Evolutionary conservation across 768 basidiomycete genomes (phyloP).

Genomic region (Leucocoprinus sp.): DNA sequence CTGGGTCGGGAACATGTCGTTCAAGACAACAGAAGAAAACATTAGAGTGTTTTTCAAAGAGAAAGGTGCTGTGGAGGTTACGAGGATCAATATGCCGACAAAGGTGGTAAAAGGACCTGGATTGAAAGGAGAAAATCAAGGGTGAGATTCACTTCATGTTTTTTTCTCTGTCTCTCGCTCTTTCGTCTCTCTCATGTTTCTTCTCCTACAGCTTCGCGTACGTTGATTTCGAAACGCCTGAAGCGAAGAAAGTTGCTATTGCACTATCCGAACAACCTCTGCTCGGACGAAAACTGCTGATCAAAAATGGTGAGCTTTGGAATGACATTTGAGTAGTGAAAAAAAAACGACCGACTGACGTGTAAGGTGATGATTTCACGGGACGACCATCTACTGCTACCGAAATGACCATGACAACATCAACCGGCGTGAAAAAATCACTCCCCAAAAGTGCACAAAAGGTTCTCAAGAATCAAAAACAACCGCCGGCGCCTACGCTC

Average conservation of each 20-base stretch:
- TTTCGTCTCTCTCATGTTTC: not conserved
- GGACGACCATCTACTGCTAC: too few relatives aligned
- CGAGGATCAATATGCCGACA: slow-evolving; percentile 80
- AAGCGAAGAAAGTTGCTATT: slow-evolving; percentile 70
- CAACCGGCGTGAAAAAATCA: slow-evolving; percentile 25
- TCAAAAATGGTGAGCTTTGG: slow-evolving; percentile 75
- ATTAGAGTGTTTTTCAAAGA: slow-evolving; percentile 64
- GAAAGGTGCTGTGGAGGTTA: slow-evolving; percentile 54
- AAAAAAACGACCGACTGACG: not conserved
- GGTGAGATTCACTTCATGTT: slow-evolving; percentile 51
- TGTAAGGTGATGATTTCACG: slow-evolving; percentile 61
- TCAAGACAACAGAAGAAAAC: slow-evolving; percentile 75
- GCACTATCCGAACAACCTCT: slow-evolving; percentile 73
- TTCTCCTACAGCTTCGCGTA: slow-evolving; percentile 73
- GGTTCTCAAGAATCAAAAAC: slow-evolving; percentile 71
- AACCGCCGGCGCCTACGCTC: slow-evolving; percentile 75
- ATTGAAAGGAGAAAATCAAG: slow-evolving; percentile 61
- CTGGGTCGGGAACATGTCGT: slow-evolving; percentile 94
- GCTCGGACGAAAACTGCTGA: slow-evolving; percentile 80
- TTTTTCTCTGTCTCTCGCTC: slow-evolving; percentile 12
- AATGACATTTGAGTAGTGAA: not conserved
- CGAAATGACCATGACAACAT: too few relatives aligned
- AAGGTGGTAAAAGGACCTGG: slow-evolving; percentile 45
- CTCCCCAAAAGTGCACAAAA: slow-evolving; percentile 69
- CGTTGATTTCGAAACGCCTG: slow-evolving; percentile 81